A percentile compares a stretch with the other conserved stretches of the same genome.
Conservation (phyloP, 2,329 filamentous ascomycete species). For the Pseudogymnoascus sp. region DNA sequence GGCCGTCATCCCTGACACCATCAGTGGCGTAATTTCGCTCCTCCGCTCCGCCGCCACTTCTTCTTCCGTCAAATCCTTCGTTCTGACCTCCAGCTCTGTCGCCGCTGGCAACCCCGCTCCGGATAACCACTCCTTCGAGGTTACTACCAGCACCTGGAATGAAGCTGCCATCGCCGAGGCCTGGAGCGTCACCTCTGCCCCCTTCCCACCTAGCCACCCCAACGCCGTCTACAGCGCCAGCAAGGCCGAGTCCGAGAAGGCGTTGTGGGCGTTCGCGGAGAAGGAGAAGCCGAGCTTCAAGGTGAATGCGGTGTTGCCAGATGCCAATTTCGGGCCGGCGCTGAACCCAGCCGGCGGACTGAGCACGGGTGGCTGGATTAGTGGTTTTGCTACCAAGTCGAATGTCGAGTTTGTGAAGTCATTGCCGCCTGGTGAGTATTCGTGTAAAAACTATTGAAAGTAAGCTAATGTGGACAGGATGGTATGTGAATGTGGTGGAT, state of each 20-base stretch:
- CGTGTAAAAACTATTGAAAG: too few species aligned
- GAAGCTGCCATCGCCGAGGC: conserved; percentile 29
- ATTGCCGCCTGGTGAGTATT: conserved; percentile 10
- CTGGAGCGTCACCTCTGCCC: conserved; percentile 28
- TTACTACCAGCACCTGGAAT: conserved; percentile 30
- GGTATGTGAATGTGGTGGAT: conserved; percentile 22
- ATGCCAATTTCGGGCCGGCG: conserved; percentile 16
- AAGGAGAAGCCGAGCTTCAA: conserved; percentile 27
- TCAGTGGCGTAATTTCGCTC: neutral
- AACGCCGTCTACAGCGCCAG: conserved; percentile 32
- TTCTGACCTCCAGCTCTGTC: conserved; percentile 32
- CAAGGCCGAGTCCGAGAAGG: conserved; percentile 33
- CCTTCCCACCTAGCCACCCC: conserved; percentile 24
- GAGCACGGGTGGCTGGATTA: conserved; percentile 21
- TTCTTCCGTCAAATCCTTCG: conserved; percentile 33
- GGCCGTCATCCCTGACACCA: conserved; percentile 16
- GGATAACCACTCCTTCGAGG: conserved; percentile 16
- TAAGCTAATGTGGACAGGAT: neutral
- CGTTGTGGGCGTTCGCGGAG: conserved; percentile 33
- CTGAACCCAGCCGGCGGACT: neutral
- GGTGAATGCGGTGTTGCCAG: conserved; percentile 24
- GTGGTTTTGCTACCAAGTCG: too few species aligned
- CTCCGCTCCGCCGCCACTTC: neutral
- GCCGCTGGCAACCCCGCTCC: conserved; percentile 21
- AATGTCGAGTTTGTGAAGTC: conserved; percentile 11